Conservation (phyloP, 305 asterid genomes). For the Rubia balearica region DNA sequence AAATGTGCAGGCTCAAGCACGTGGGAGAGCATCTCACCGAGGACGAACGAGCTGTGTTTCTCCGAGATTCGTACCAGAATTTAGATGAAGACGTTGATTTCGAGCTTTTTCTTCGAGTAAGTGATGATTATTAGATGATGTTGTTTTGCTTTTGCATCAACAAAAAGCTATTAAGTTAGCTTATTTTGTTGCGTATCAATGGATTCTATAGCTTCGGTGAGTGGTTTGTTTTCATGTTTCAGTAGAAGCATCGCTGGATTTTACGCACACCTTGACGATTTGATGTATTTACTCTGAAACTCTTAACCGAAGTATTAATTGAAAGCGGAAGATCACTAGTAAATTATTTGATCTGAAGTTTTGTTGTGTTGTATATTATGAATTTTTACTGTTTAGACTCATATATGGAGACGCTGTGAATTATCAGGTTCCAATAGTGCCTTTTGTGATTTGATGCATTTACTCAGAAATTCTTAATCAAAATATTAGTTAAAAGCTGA, state of each 20-base stretch:
- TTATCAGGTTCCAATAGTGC: not conserved
- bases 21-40: constrained; percentile 78
- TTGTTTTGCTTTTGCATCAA: not conserved
- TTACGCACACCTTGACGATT: not conserved
- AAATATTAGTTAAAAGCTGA: not conserved
- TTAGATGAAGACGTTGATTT: constrained; percentile 77
- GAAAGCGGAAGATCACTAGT: not conserved
- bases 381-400: too few species aligned
- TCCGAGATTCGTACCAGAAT: constrained; percentile 59
- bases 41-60: constrained; percentile 65
- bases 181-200: not conserved
- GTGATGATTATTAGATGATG: not conserved
- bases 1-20: constrained; percentile 77
- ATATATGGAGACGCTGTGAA: not conserved
- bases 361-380: not conserved
- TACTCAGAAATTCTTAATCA: not conserved
- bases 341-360: not conserved
- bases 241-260: not conserved
- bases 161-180: not conserved
- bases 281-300: not conserved
- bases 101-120: constrained; percentile 88
- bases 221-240: too few species aligned
- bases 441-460: constrained; percentile 4
- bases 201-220: not conserved
- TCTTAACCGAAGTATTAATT: not conserved